Percentiles rank a stretch among this genome's conserved stretches.
These are phyloP conservation scores for Penicillium sp. DNA, from an alignment of 2,329 filamentous ascomycete genomes.

Conservation along the genomic window DNA sequence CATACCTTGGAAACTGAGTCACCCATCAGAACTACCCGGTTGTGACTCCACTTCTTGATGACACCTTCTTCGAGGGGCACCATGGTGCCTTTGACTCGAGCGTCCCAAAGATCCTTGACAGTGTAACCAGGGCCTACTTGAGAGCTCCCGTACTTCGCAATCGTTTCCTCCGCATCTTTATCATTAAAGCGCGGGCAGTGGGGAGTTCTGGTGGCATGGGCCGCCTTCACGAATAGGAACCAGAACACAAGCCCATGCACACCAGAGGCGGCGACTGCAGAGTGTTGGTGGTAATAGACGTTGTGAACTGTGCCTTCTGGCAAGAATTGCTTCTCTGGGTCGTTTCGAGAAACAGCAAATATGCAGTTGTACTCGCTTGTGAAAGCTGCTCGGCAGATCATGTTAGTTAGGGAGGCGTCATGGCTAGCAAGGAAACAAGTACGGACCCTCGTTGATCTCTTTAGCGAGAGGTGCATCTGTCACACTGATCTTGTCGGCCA, in stretches of 20 bases:
- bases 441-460: constrained; percentile 7
- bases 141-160: constrained; percentile 8
- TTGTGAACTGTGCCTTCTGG: constrained; percentile 12
- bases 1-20: constrained; percentile 21
- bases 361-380: constrained; percentile 26
- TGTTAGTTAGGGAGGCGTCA: background rate
- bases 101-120: constrained; percentile 18
- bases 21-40: constrained; percentile 18
- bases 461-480: background rate
- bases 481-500: constrained; percentile 23
- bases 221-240: constrained; percentile 18
- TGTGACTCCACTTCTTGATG: constrained; percentile 15
- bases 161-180: constrained; percentile 13
- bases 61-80: constrained; percentile 19
- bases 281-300: constrained; percentile 16
- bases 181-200: constrained; percentile 15
- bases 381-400: constrained; percentile 2
- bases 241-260: constrained; percentile 19
- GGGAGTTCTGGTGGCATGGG: constrained; percentile 8
- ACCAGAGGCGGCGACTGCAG: constrained; percentile 11
- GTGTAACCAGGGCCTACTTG: constrained; percentile 22
- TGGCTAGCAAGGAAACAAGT: background rate
- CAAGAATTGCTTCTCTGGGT: constrained; percentile 1
- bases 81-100: constrained; percentile 14
- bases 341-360: constrained; percentile 21